Base-by-base conservation (phyloP, 2,329 filamentous ascomycete genomes). In the Talaromyces amestolkiae region DNA sequence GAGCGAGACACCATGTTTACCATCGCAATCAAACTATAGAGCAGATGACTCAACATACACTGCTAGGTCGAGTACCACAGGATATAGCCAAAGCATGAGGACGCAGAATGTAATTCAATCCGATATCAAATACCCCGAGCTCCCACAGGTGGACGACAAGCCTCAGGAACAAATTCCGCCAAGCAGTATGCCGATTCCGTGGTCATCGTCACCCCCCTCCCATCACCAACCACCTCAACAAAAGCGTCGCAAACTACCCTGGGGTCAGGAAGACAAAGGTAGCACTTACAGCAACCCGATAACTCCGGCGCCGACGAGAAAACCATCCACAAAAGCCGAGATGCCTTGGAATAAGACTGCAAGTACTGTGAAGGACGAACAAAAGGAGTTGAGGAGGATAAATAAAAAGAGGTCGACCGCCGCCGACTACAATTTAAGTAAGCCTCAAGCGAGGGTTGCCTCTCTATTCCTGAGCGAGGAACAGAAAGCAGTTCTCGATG, bases 391-490 rank as follows among this genome's bases (percentile, higher is more conserved):
- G 7, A 75, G 92, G 80, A 81, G 90, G 77, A 74, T 89, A 82
- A 77, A 66, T 74, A 79, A 78, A 60, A 84, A 85, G 19, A 84
- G 83, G 2, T 78, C 81, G 45, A 80, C 84, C 43, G 78, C 81
- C 11, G 73, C 74, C 43, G 82, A 68, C 35, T 75, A 69, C 77
- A 79, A 67, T 80, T 79, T 67, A 76, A 77, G 69, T 51, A 70
- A 63, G 53, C 72, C 66, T 22, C 74, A 49, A 60, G 71, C 67
- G 69, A 81, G 72, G 67, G 76, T 86, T 64, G 79, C 86, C 31
- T 79, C 84, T 10, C 85, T 96, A 10, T 89, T 89, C 64, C 82
- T 99, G 41, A 97, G 92, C 74, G 86, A 90, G 13, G 95, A 99
- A 75, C 95, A 99, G 78, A 85, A 87, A 66, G 87, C 91, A 66